phyloP scores from a whole-genome alignment of 768 basidiomycete species.

The Podaxis sp. region DNA sequence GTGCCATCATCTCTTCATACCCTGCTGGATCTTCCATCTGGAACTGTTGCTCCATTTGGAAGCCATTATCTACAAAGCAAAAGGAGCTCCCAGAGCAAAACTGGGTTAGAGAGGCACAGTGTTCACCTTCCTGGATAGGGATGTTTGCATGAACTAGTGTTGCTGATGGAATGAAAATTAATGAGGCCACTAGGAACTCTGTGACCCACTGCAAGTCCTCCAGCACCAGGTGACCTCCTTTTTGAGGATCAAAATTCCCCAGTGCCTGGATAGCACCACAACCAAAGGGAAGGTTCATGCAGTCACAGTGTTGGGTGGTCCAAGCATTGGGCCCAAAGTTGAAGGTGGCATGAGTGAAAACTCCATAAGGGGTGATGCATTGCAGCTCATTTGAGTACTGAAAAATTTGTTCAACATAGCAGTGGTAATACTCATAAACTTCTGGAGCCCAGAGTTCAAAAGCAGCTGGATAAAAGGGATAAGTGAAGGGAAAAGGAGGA shows the following conservation, averaged over 20 bases:
- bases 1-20: too few species aligned
- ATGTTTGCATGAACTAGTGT: background rate
- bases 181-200: background rate
- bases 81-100: conserved; percentile 3
- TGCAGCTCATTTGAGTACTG: background rate
- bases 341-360: background rate
- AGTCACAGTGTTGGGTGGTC: background rate
- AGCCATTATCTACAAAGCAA: conserved; percentile 6
- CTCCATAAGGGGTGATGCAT: background rate
- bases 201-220: background rate
- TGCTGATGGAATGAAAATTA: conserved; percentile 4
- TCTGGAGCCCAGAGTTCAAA: too few species aligned
- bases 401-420: too few species aligned
- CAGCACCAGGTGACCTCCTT: background rate
- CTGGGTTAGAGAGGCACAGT: background rate
- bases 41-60: background rate
- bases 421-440: too few species aligned
- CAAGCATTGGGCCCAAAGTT: conserved; percentile 8
- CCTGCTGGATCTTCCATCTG: too few species aligned
- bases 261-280: conserved; percentile 1
- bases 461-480: too few species aligned
- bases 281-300: background rate
- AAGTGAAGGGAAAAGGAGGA: too few species aligned
- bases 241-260: background rate
- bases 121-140: background rate